phyloP scores from a whole-genome alignment of 805 yeast genomes.

The Saturnispora saitoi region DNA sequence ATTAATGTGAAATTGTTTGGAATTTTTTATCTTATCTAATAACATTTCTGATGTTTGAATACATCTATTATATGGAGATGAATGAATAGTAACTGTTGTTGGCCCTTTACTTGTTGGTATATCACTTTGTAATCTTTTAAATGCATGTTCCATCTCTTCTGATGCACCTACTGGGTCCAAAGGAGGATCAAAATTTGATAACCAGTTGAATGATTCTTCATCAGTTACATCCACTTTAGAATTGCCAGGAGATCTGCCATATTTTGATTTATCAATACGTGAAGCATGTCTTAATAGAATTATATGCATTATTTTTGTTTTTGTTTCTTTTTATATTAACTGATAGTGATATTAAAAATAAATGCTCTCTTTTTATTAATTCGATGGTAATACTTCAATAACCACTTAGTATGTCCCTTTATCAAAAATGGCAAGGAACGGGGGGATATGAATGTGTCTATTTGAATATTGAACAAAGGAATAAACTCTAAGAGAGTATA shows the following conservation, averaged over 20 bases:
- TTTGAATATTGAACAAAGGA: no score
- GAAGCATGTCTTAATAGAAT: slow-evolving; percentile 28
- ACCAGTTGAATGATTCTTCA: slow-evolving; percentile 24
- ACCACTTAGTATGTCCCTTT: no score
- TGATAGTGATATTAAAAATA: not conserved
- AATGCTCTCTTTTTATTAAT: not conserved
- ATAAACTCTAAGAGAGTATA: no score
- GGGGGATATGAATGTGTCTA: no score
- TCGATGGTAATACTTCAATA: no score
- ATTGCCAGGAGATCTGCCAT: slow-evolving; percentile 10
- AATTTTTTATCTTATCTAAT: slow-evolving; percentile 14
- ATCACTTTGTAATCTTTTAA: slow-evolving; percentile 21
- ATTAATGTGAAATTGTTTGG: slow-evolving; percentile 4
- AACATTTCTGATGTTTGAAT: slow-evolving; percentile 33
- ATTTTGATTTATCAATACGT: slow-evolving; percentile 24
- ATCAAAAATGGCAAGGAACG: no score
- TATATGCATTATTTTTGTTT: slow-evolving; percentile 23
- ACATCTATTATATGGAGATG: slow-evolving; percentile 38
- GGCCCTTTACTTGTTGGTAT: slow-evolving; percentile 12
- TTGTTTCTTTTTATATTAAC: not conserved
- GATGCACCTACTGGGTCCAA: slow-evolving; percentile 19
- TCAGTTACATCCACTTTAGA: slow-evolving; percentile 1
- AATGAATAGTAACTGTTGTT: slow-evolving; percentile 26
- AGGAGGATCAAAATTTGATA: slow-evolving; percentile 32
- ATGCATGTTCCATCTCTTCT: slow-evolving; percentile 24